Percentiles rank a stretch among this genome's conserved stretches.
Evolutionary conservation across 1,139 yeast species (phyloP).

Genomic region (Yamadazyma sp.): DNA sequence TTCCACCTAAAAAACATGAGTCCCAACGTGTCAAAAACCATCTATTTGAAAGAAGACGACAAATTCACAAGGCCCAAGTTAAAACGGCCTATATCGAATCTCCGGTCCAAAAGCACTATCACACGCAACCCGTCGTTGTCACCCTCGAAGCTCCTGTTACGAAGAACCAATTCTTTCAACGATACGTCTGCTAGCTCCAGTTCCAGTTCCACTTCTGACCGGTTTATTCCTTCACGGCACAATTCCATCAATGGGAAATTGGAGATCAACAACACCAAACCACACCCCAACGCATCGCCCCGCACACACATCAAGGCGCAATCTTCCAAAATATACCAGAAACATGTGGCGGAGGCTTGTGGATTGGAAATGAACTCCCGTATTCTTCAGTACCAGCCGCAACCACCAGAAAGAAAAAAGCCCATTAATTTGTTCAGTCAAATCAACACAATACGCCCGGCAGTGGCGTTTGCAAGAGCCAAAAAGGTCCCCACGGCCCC

Average conservation of each 20-base stretch:
- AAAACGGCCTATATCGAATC: conserved; percentile 17
- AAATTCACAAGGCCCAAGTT: conserved; percentile 17
- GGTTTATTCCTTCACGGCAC: conserved; percentile 49
- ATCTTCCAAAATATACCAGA: conserved; percentile 69
- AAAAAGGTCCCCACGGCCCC: conserved; percentile 86
- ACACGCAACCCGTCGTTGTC: conserved; percentile 13
- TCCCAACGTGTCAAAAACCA: conserved; percentile 39
- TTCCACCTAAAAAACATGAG: conserved; percentile 40
- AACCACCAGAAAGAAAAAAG: conserved; percentile 72
- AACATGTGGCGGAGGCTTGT: conserved; percentile 91
- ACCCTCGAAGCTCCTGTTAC: conserved; percentile 21
- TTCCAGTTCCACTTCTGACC: conserved; percentile 20
- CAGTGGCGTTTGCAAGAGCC: conserved; percentile 52
- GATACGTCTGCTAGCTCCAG: conserved; percentile 13
- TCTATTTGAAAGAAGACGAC: conserved; percentile 21
- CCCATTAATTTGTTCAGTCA: conserved; percentile 50
- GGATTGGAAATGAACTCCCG: conserved; percentile 85
- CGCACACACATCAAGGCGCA: conserved; percentile 65
- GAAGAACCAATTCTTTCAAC: conserved; percentile 37
- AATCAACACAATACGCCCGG: conserved; percentile 35
- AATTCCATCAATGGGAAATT: conserved; percentile 43
- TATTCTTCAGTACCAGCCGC: conserved; percentile 82
- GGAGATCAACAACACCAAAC: conserved; percentile 26
- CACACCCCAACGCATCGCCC: conserved; percentile 51
- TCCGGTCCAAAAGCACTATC: conserved; percentile 15